phyloP scores from a whole-genome alignment of 352 stramenopile species.

The Hyaloperonospora brassicae region DNA sequence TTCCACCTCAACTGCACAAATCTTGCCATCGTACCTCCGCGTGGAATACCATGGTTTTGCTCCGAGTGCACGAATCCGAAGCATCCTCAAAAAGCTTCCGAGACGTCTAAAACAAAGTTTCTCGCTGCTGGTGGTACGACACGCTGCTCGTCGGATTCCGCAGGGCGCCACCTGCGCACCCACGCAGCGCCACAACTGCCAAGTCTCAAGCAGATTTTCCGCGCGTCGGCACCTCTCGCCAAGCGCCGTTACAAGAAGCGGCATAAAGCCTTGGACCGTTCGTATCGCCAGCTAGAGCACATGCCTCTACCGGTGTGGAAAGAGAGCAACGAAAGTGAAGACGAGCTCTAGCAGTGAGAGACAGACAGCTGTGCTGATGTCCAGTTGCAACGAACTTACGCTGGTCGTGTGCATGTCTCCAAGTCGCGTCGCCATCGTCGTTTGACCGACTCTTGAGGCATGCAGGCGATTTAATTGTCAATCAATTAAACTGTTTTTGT shows the following conservation, averaged over 20 bases:
- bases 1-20: conserved; percentile 77
- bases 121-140: conserved; percentile 15
- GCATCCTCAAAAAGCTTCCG: conserved; percentile 22
- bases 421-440: conserved; percentile 13
- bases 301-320: conserved; percentile 45
- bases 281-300: conserved; percentile 59
- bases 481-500: conserved; percentile 1
- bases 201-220: conserved; percentile 62
- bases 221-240: conserved; percentile 21
- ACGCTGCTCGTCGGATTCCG: conserved; percentile 16
- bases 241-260: conserved; percentile 55
- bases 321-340: conserved; percentile 31
- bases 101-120: conserved; percentile 8
- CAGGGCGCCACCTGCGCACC: conserved; percentile 37
- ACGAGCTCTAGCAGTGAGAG: conserved; percentile 13
- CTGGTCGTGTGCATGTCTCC: conserved; percentile 5
- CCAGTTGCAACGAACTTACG: conserved; percentile 9
- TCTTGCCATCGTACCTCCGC: conserved; percentile 44
- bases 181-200: conserved; percentile 34
- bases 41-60: conserved; percentile 62
- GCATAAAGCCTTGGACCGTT: conserved; percentile 34
- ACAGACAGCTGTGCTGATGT: neutral
- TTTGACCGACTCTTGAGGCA: neutral
- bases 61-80: conserved; percentile 51
- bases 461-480: no score